phyloP scores from a whole-genome alignment of 2,329 filamentous ascomycete genomes.

The Fusarium succisae region DNA sequence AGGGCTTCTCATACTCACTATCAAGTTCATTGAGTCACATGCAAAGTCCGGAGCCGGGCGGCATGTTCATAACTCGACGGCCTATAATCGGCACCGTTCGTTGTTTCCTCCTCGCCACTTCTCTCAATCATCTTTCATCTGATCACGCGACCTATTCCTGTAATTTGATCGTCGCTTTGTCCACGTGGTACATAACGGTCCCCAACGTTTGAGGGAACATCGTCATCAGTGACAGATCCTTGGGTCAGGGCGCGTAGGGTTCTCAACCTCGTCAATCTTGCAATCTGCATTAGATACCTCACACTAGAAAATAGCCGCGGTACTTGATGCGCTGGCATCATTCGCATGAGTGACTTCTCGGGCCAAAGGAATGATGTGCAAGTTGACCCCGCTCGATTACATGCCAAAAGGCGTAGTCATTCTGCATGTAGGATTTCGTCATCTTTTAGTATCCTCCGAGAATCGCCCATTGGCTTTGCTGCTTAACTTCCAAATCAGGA shows the following conservation, averaged over 20 bases:
- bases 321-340: background rate
- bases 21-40: background rate
- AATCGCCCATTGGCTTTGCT: background rate
- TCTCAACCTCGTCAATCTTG: background rate
- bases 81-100: background rate
- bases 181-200: background rate
- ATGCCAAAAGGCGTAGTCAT: background rate
- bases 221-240: background rate
- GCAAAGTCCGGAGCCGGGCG: background rate
- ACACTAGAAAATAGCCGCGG: background rate
- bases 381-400: background rate
- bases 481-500: background rate
- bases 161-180: background rate
- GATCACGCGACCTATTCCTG: background rate
- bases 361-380: background rate
- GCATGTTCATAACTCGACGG: accelerated
- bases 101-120: background rate
- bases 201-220: background rate
- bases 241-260: background rate
- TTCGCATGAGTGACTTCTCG: background rate
- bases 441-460: background rate
- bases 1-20: background rate
- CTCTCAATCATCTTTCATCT: background rate
- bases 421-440: background rate
- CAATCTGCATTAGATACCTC: background rate